phyloP scores from a whole-genome alignment of 2,329 filamentous ascomycete genomes.

The Aspergillus pseudoterreus region DNA sequence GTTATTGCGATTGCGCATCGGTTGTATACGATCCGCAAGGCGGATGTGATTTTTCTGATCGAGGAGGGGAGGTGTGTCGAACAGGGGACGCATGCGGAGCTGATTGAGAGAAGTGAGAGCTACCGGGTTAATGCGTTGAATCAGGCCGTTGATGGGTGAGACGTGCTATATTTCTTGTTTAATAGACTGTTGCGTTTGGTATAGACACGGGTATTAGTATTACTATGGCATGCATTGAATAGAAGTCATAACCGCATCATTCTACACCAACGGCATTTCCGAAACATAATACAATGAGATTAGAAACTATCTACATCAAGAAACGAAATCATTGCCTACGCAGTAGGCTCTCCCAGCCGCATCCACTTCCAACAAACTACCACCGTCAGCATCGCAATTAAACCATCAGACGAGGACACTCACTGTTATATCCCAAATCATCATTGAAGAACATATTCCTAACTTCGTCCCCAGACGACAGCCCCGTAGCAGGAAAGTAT shows the following conservation, averaged over 20 bases:
- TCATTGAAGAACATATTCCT: slow-evolving; percentile 1
- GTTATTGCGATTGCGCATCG: slow-evolving; percentile 40
- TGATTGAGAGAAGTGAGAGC: slow-evolving; percentile 43
- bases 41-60: slow-evolving; percentile 73
- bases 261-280: not conserved
- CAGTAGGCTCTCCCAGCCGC: not conserved
- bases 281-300: not conserved
- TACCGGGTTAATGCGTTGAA: slow-evolving; percentile 36
- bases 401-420: not conserved
- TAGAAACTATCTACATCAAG: not conserved
- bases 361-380: slow-evolving; percentile 2
- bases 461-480: not conserved
- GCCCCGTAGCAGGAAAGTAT: not conserved
- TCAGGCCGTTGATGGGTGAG: slow-evolving; percentile 22
- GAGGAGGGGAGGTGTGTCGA: slow-evolving; percentile 63
- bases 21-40: slow-evolving; percentile 56
- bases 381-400: not conserved
- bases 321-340: not conserved
- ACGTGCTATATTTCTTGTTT: not conserved
- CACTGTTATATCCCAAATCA: slow-evolving; percentile 1
- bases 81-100: slow-evolving; percentile 57
- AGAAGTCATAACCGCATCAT: not conserved
- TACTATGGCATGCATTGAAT: not conserved
- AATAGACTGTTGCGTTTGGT: not conserved
- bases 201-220: not conserved